phyloP scores from a whole-genome alignment of 1,284 basidiomycete genomes.

The Cystobasidium sp. region DNA sequence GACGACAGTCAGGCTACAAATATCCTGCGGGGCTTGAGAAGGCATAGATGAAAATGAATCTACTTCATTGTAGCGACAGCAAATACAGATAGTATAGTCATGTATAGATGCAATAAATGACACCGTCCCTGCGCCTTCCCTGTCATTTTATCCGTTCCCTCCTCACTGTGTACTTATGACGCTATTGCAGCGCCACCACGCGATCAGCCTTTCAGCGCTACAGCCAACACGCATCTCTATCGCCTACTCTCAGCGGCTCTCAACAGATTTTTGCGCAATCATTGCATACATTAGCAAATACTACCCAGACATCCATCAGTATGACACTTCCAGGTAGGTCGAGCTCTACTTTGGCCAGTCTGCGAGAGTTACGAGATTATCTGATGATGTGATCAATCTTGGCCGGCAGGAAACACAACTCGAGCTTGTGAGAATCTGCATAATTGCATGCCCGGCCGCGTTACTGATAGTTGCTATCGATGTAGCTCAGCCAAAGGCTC shows the following conservation, averaged over 20 bases:
- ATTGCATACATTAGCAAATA: background rate
- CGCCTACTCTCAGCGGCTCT: background rate
- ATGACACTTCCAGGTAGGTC: conserved; percentile 41
- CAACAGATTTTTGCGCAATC: background rate
- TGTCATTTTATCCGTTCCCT: background rate
- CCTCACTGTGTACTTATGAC: background rate
- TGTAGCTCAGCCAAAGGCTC: conserved; percentile 39
- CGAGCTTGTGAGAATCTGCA: conserved; percentile 18
- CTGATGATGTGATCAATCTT: conserved; percentile 4
- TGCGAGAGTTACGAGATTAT: background rate
- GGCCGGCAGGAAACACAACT: conserved; percentile 36
- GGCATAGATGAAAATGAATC: background rate
- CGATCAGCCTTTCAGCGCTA: background rate
- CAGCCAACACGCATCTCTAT: background rate
- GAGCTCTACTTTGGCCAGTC: background rate
- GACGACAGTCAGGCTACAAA: conserved; percentile 56
- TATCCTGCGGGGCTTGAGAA: conserved; percentile 56
- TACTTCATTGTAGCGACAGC: background rate
- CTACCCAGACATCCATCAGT: background rate
- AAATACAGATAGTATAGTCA: background rate
- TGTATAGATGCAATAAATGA: too few relatives aligned
- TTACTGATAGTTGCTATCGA: background rate
- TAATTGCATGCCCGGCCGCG: background rate
- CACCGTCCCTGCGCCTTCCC: too few relatives aligned
- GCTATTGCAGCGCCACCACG: background rate